A percentile compares a stretch with the other conserved stretches of the same genome.
Evolutionary conservation across 768 basidiomycete species (phyloP).

Genomic region (Auriscalpium orientale): DNA sequence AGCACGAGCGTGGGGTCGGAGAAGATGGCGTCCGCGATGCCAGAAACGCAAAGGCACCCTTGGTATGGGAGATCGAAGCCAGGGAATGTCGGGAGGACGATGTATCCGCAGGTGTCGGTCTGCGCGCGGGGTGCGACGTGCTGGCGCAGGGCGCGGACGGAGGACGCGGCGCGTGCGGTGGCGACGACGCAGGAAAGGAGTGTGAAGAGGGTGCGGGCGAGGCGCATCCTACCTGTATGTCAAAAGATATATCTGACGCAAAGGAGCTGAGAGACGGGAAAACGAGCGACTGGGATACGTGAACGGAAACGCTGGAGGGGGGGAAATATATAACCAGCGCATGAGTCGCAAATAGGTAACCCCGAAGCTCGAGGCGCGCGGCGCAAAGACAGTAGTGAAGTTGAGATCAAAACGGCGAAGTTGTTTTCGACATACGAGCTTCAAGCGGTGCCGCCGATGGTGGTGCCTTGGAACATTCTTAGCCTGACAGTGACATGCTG

Average conservation of each 20-base stretch:
- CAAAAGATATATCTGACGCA: neutral
- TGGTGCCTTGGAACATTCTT: too few relatives aligned
- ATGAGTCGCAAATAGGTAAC: too few relatives aligned
- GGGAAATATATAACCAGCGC: too few relatives aligned
- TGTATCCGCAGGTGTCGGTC: slow-evolving; percentile 13
- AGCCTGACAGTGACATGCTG: too few relatives aligned
- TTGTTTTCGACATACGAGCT: too few relatives aligned
- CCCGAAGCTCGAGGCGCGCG: too few relatives aligned
- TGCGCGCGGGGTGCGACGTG: slow-evolving; percentile 9
- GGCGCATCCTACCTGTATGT: neutral
- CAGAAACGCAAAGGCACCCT: slow-evolving; percentile 34
- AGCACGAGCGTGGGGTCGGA: slow-evolving; percentile 1
- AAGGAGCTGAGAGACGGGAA: neutral
- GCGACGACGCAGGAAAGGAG: neutral
- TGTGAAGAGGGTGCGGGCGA: neutral
- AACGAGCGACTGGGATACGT: slow-evolving; percentile 3
- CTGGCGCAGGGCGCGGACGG: slow-evolving; percentile 10
- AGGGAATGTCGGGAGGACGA: slow-evolving; percentile 2
- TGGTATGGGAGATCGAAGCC: slow-evolving; percentile 16
- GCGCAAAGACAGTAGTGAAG: too few relatives aligned
- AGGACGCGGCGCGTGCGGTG: too few relatives aligned
- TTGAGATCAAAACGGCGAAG: too few relatives aligned
- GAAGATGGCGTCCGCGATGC: slow-evolving; percentile 10
- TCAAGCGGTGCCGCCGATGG: too few relatives aligned
- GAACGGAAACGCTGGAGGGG: neutral